phyloP scores from a whole-genome alignment of 2,329 filamentous ascomycete species.

The Fusarium phyllophilum region DNA sequence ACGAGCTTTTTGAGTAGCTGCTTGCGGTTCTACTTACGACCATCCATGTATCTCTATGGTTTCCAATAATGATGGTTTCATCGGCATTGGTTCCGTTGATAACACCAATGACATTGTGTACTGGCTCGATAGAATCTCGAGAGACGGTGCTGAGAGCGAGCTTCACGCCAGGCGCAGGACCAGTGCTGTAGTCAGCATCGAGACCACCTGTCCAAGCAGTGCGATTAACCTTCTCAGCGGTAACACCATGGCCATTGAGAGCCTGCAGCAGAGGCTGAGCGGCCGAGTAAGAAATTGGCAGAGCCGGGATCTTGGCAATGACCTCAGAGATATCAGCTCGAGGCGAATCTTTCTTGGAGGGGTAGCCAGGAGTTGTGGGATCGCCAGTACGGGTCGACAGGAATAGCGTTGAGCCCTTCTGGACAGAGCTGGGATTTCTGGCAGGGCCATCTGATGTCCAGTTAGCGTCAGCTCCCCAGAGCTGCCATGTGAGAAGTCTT shows the following conservation, averaged over 20 bases:
- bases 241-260: conserved; percentile 78
- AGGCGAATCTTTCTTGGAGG: conserved; percentile 77
- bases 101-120: conserved; percentile 83
- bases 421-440: conserved; percentile 79
- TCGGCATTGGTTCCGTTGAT: conserved; percentile 81
- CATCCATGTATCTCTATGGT: conserved; percentile 72
- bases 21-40: conserved; percentile 21
- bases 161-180: conserved; percentile 63
- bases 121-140: conserved; percentile 73
- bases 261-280: conserved; percentile 80
- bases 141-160: conserved; percentile 75
- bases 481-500: background rate
- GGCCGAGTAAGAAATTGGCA: conserved; percentile 83
- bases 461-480: background rate
- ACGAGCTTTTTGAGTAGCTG: fast-evolving
- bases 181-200: conserved; percentile 56
- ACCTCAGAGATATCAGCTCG: conserved; percentile 70
- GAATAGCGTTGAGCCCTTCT: conserved; percentile 81
- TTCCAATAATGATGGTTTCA: conserved; percentile 79
- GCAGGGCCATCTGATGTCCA: conserved; percentile 67
- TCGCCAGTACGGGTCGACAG: conserved; percentile 70
- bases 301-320: conserved; percentile 79
- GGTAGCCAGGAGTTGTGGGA: conserved; percentile 85
- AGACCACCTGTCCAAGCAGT: conserved; percentile 66
- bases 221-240: conserved; percentile 72